Evolutionary conservation across 2,329 filamentous ascomycete species (phyloP).

Genomic region (Conoideocrella luteorostrata): DNA sequence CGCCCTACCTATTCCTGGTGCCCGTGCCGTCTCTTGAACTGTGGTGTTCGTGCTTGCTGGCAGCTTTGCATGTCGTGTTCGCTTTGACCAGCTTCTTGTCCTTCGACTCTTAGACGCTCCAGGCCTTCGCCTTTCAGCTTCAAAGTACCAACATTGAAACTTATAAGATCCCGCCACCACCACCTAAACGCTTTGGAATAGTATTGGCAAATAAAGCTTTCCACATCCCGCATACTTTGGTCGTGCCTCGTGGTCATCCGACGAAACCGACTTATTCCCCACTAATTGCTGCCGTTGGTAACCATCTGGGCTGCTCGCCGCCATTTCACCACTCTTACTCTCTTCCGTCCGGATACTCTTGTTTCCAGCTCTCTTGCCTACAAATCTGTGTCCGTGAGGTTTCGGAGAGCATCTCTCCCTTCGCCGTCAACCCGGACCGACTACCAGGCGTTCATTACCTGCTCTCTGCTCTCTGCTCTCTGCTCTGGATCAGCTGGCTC

Average conservation of each 20-base stretch:
- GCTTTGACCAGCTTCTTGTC: constrained; percentile 1
- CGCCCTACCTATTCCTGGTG: neutral
- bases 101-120: neutral
- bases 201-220: neutral
- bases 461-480: neutral
- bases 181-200: neutral
- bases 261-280: constrained; percentile 9
- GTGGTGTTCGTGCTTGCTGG: constrained; percentile 5
- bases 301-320: neutral
- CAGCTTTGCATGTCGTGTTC: constrained; percentile 2
- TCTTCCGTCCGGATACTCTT: neutral
- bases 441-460: neutral
- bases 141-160: neutral
- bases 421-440: neutral
- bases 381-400: too few species aligned
- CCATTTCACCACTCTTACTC: neutral
- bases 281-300: constrained; percentile 6
- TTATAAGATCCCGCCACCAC: constrained; percentile 1
- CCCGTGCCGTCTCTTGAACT: constrained; percentile 7
- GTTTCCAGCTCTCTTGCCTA: neutral
- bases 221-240: neutral
- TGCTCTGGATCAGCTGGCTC: constrained; percentile 3
- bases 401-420: neutral
- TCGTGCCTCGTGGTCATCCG: constrained; percentile 8
- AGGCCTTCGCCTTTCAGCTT: neutral